Conservation (phyloP, 495 filamentous ascomycete species). For the Parathielavia appendiculata region DNA sequence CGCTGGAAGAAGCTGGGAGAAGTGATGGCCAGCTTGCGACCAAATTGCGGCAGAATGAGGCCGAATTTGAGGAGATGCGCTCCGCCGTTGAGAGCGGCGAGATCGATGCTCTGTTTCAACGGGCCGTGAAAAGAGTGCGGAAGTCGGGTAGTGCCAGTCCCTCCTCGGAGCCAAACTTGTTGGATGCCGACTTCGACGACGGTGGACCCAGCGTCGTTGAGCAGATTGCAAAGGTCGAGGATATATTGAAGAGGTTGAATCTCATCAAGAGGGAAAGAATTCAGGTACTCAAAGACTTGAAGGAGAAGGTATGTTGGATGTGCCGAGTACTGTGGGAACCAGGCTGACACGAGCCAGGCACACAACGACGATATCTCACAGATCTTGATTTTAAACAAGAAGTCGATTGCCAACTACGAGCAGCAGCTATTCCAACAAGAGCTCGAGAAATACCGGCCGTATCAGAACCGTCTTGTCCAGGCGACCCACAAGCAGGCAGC, state of each 20-base stretch:
- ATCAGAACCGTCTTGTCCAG: conserved; percentile 85
- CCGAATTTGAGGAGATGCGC: conserved; percentile 93
- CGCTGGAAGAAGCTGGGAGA: conserved; percentile 79
- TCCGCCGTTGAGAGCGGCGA: conserved; percentile 82
- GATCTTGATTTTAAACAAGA: conserved; percentile 95
- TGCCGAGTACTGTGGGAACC: background rate
- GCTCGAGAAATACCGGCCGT: conserved; percentile 91
- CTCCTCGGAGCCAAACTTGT: conserved; percentile 64
- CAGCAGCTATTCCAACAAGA: conserved; percentile 86
- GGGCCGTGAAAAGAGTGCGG: conserved; percentile 63
- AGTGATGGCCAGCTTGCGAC: conserved; percentile 83
- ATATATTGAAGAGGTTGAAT: conserved; percentile 84
- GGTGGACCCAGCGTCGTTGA: conserved; percentile 73
- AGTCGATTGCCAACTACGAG: conserved; percentile 83
- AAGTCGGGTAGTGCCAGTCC: conserved; percentile 54
- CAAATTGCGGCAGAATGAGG: conserved; percentile 76
- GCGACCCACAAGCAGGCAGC: conserved; percentile 90
- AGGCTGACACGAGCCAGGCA: conserved; percentile 53
- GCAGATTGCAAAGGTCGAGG: conserved; percentile 84
- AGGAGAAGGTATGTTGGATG: conserved; percentile 73
- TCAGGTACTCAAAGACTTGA: conserved; percentile 92
- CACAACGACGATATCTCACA: conserved; percentile 96
- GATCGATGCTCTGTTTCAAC: conserved; percentile 82
- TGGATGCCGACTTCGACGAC: conserved; percentile 90
- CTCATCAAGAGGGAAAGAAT: conserved; percentile 83